Evolutionary conservation across 192 early-diverging fungal genomes (phyloP), one percentile per base, ranked within the genome.

Genomic region (Thamnidium elegans): DNA sequence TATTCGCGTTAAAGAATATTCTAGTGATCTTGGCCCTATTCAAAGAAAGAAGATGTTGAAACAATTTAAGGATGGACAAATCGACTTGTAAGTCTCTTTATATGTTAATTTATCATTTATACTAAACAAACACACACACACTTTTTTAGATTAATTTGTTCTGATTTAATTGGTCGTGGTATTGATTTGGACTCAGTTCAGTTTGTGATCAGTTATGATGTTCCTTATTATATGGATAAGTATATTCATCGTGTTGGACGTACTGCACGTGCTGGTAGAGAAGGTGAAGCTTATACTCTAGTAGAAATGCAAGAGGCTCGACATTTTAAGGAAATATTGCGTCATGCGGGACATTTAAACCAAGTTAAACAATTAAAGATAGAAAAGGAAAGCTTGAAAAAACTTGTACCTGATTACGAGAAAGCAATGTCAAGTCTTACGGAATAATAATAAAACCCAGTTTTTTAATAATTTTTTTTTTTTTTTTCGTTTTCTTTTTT

Each of bases 191-290:
- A 90, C 21, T 74, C 79, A 50, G 90, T 98, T 6, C 78, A 82
- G 11, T 74, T 77, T 4, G 94, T 97, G 7, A 83, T 98, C 51
- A 91, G 91, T 68, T 93, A 95, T 75, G 95, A 98, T 63, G 81
- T 88, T 32, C 92, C 94, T 15, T 69, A 79, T 9, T 85, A 90
- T 39, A 88, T 92, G 82, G 84, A 86, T 63, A 86, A 88, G 71
- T 98, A 96, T 65, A 84, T 94, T n/a, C 95, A 98, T 65, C 86
- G 95, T 60, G 90, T 94, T 0, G 95, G 95, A 5, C 82, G 95
- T 62, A 94, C 93, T 2, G 95, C 93, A 11, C 85, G 95, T 66
- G 94, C 95, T 6, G 95, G 93, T 7, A 77, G 89, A 21, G 75
- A 84, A n/a, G 95, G 95, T 26, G 70, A 77, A 6, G 92, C 92